Conservation (phyloP, 495 filamentous ascomycete species). For the Penicillium fimorum region DNA sequence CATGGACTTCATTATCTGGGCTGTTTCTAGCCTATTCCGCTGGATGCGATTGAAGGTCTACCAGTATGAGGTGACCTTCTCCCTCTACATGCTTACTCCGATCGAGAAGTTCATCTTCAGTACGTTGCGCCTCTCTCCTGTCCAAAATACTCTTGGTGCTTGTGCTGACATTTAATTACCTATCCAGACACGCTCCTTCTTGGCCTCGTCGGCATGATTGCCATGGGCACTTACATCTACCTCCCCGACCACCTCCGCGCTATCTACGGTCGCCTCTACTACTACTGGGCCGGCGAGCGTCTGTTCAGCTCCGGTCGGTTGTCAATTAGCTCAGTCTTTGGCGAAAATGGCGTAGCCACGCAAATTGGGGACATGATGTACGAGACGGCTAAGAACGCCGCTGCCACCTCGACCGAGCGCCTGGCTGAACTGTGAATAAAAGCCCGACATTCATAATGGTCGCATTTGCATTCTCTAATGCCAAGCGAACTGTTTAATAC, state of each 20-base stretch:
- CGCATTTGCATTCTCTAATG: constrained; percentile 9
- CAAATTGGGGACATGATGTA: constrained; percentile 40
- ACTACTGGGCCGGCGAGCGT: constrained; percentile 82
- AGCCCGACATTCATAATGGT: not conserved
- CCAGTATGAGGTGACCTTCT: constrained; percentile 83
- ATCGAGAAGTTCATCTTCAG: constrained; percentile 86
- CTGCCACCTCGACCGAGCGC: constrained; percentile 33
- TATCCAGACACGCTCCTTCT: constrained; percentile 82
- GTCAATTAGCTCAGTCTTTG: constrained; percentile 39
- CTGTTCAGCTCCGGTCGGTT: constrained; percentile 41
- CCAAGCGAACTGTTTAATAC: not conserved
- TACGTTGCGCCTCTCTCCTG: constrained; percentile 39
- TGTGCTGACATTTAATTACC: constrained; percentile 2
- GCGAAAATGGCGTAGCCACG: constrained; percentile 29
- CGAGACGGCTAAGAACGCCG: constrained; percentile 43
- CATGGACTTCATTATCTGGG: constrained; percentile 37
- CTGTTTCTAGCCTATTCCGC: constrained; percentile 49
- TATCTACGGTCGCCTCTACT: constrained; percentile 81
- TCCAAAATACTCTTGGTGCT: not conserved
- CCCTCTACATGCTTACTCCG: constrained; percentile 81
- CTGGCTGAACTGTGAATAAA: constrained; percentile 39
- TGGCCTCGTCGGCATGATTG: constrained; percentile 77
- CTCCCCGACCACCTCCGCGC: constrained; percentile 83
- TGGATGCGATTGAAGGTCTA: constrained; percentile 79
- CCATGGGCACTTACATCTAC: constrained; percentile 84